phyloP scores from a whole-genome alignment of 805 yeast genomes.

The Zygosaccharomyces kombuchaensis region DNA sequence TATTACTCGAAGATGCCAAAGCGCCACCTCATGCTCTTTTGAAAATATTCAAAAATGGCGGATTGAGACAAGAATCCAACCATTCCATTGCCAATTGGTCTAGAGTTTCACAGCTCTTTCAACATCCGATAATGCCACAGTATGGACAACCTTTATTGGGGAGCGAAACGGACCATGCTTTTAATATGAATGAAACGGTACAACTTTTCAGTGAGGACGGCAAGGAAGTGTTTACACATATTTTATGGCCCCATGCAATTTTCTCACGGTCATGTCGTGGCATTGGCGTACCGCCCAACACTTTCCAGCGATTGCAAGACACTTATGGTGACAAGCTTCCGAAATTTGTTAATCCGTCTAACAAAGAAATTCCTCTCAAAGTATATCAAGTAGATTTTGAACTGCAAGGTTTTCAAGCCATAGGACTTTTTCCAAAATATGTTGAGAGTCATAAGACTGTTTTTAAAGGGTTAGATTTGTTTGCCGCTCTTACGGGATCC shows the following conservation, averaged over 20 bases:
- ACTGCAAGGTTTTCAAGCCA: constrained; percentile 17
- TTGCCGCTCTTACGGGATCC: constrained; percentile 11
- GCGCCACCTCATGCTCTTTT: constrained; percentile 4
- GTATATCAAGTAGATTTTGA: constrained; percentile 11
- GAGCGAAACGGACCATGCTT: background rate
- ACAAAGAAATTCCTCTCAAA: constrained; percentile 11
- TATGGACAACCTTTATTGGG: constrained; percentile 2
- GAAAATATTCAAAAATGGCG: constrained; percentile 1
- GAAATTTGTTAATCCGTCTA: constrained; percentile 18
- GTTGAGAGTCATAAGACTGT: constrained; percentile 12
- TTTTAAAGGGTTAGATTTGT: constrained; percentile 15
- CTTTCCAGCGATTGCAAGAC: constrained; percentile 8
- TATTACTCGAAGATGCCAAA: constrained; percentile 7
- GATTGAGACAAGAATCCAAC: background rate
- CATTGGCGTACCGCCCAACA: constrained; percentile 18
- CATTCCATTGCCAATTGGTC: background rate
- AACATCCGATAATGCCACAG: constrained; percentile 8
- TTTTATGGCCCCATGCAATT: constrained; percentile 22
- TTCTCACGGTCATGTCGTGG: constrained; percentile 25
- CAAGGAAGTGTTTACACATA: constrained; percentile 1
- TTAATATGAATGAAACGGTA: constrained; percentile 8
- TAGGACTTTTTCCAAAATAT: constrained; percentile 27
- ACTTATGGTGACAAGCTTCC: constrained; percentile 1
- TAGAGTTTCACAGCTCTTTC: constrained; percentile 2
- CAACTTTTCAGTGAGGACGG: constrained; percentile 7